Conservation (phyloP, 441 rosid genomes). For the Brassica balearica region DNA sequence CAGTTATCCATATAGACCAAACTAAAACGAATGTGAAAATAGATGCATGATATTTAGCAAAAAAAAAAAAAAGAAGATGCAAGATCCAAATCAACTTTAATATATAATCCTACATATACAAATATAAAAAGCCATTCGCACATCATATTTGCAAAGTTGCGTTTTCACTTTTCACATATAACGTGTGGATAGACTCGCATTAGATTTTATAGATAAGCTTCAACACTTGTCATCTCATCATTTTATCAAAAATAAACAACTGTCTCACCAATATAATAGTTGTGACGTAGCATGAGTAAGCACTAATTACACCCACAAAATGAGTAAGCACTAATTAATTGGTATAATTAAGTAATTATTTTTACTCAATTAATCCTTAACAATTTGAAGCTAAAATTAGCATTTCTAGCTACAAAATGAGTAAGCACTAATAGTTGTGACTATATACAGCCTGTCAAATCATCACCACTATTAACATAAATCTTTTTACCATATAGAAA, state of each 20-base stretch:
- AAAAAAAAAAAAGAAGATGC: no score
- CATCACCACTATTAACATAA: background rate
- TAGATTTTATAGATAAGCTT: background rate
- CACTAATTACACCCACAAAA: background rate
- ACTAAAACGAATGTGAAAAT: background rate
- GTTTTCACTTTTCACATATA: background rate
- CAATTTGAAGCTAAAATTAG: background rate
- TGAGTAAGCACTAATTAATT: background rate
- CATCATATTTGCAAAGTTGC: background rate
- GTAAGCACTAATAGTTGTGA: background rate
- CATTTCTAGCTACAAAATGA: background rate
- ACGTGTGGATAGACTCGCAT: background rate
- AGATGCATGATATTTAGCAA: background rate
- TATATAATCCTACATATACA: background rate
- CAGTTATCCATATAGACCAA: background rate
- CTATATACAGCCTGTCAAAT: constrained; percentile 3
- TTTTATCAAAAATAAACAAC: background rate
- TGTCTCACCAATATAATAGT: background rate
- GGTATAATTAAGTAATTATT: background rate
- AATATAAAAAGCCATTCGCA: background rate
- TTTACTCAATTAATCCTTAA: background rate
- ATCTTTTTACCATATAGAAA: background rate
- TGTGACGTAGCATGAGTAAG: background rate
- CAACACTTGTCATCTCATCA: background rate
- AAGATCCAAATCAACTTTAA: background rate